Conservation (phyloP, 257 asterid genomes). For the Parsonsia alboflavescens region DNA sequence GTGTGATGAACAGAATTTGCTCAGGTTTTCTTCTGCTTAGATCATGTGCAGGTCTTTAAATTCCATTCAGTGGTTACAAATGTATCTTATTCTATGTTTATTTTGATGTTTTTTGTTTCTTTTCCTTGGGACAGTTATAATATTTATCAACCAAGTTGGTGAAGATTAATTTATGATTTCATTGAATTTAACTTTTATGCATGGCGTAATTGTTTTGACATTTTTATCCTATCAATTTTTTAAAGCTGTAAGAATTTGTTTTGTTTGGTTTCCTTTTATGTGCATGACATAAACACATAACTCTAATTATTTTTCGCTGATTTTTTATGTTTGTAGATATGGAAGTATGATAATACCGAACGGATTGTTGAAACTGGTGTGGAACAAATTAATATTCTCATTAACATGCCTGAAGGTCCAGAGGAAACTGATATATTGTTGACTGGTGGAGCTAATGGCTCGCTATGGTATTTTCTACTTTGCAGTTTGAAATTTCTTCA, state of each 20-base stretch:
- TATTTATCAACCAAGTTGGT: background rate
- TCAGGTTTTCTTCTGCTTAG: background rate
- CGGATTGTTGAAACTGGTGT: constrained; percentile 47
- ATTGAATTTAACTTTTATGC: background rate
- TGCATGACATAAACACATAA: background rate
- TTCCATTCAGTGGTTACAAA: background rate
- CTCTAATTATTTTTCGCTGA: background rate
- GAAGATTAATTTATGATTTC: background rate
- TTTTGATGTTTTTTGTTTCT: background rate
- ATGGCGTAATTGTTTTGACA: background rate
- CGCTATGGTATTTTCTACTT: constrained; percentile 43
- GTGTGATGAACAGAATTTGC: background rate
- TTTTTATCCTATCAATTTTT: background rate
- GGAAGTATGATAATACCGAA: constrained; percentile 55
- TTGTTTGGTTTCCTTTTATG: background rate
- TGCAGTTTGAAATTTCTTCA: background rate
- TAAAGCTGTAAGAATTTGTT: background rate
- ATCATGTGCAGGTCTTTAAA: background rate
- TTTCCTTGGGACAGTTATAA: background rate
- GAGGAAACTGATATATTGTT: constrained; percentile 49
- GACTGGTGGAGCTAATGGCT: constrained; percentile 48
- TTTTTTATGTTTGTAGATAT: constrained; percentile 39
- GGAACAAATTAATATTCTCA: constrained; percentile 50
- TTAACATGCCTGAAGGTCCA: constrained; percentile 46
- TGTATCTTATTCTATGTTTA: no score